phyloP scores from a whole-genome alignment of 2,329 filamentous ascomycete genomes.

The Colletotrichum acutatum region DNA sequence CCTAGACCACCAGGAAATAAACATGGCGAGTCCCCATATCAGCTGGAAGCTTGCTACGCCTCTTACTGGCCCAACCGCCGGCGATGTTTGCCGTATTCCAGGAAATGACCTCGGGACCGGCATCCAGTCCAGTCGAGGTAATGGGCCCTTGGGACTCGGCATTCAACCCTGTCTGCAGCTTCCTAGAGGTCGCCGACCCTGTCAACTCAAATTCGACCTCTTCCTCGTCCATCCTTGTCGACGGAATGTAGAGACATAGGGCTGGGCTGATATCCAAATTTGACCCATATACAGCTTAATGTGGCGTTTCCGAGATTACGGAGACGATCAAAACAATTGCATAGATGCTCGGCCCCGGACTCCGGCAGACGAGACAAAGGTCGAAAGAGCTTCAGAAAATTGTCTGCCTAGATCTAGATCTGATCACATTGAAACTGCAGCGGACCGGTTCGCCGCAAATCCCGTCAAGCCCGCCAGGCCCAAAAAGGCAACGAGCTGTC shows the following conservation, averaged over 20 bases:
- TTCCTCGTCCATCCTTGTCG: conserved; percentile 7
- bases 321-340: background rate
- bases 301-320: background rate
- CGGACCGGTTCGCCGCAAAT: background rate
- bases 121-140: background rate
- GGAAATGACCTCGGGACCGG: background rate
- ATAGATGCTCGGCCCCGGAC: background rate
- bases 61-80: background rate
- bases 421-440: background rate
- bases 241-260: background rate
- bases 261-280: background rate
- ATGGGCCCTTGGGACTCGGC: background rate
- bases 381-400: background rate
- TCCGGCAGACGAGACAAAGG: background rate
- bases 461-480: conserved; percentile 9
- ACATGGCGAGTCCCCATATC: background rate
- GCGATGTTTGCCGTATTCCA: background rate
- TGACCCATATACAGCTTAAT: background rate
- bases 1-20: background rate
- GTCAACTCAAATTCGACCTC: conserved; percentile 6
- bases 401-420: background rate
- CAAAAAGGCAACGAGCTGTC: conserved; percentile 34
- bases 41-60: background rate
- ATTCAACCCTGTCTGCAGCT: background rate
- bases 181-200: background rate